Evolutionary conservation across 2,329 filamentous ascomycete species (phyloP).

Genomic region (Calonectria crousiana): DNA sequence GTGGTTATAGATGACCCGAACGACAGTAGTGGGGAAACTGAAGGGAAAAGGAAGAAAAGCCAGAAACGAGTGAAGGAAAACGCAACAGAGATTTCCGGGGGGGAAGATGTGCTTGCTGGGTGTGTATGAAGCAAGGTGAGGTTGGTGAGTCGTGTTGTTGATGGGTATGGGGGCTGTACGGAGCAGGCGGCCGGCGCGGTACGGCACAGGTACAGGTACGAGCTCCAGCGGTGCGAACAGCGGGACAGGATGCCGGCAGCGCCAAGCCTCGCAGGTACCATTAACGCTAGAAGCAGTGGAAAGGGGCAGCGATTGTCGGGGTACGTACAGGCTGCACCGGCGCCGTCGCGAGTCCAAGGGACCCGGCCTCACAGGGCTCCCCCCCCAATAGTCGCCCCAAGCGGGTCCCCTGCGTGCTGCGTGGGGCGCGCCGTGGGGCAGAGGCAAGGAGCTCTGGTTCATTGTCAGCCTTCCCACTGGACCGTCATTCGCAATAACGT

Average conservation of each 20-base stretch:
- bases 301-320: conserved; percentile 11
- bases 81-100: conserved; percentile 38
- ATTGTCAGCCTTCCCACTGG: conserved; percentile 25
- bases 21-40: conserved; percentile 39
- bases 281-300: not conserved
- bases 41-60: conserved; percentile 28
- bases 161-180: conserved; percentile 1
- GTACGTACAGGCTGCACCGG: conserved; percentile 10
- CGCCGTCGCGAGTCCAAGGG: conserved; percentile 18
- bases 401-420: conserved; percentile 31
- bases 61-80: conserved; percentile 28
- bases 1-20: conserved; percentile 42
- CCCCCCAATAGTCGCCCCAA: conserved; percentile 8
- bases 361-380: conserved; percentile 8
- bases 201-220: conserved; percentile 5
- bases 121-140: conserved; percentile 24
- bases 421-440: conserved; percentile 29
- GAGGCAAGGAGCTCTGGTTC: conserved; percentile 32
- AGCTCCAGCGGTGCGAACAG: not conserved
- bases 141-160: conserved; percentile 18
- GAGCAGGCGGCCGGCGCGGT: not conserved
- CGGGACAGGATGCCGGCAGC: not conserved
- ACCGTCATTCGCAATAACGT: conserved; percentile 3
- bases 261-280: not conserved
- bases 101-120: conserved; percentile 31